Base-by-base conservation (phyloP, 202 grass and related monocot genomes). In the Bolboschoenoplectus hybrid region DNA sequence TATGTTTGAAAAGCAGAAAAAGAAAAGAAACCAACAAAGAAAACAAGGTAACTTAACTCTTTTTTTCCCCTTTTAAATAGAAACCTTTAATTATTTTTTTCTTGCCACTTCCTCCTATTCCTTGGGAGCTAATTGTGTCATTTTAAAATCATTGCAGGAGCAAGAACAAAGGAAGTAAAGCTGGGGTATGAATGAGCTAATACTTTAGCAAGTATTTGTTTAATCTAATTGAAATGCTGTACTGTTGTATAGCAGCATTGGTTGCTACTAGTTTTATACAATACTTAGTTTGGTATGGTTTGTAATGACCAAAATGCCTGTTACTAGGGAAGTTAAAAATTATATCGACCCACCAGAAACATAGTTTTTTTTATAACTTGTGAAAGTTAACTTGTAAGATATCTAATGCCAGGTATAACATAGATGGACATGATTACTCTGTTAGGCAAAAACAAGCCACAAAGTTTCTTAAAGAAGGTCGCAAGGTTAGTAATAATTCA, bases 381-480 rank as follows among this genome's bases (percentile, higher is more conserved):
- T 26, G 51, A n/a, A n/a, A 57, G 26, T 66, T 66, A 32, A 82
- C 19, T 66, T 47, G 12, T 62, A 50, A 63, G 40, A 63, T 87
- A 14, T 85, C 41, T 91, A 83, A 46, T 92, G 13, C 26, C 89
- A 98, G 96, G 88, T 98, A 95, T 85, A 94, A 93, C 71, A 98
- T 98, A 62, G 93, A 98, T 63, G 82, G 85, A 69, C 93, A 95
- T 82, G 96, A 98, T 80, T 98, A 98, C 35, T 85, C 88, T 70
- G 93, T 95, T 63, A 92, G 93, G 74, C 88, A 93, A 87, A 98
- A 85, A 73, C 87, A 92, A 88, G 93, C 91, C 86, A 88, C 63
- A 62, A 98, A 94, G 50, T 98, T 98, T 86, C 93, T 98, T 90
- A 98, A 91, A 95, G 96, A 86, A 71, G 96, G 93, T 16, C 88